Evolutionary conservation across 2,329 filamentous ascomycete genomes (phyloP), one percentile per base, ranked within the genome.

Genomic region (Chalaropsis ovoidea): DNA sequence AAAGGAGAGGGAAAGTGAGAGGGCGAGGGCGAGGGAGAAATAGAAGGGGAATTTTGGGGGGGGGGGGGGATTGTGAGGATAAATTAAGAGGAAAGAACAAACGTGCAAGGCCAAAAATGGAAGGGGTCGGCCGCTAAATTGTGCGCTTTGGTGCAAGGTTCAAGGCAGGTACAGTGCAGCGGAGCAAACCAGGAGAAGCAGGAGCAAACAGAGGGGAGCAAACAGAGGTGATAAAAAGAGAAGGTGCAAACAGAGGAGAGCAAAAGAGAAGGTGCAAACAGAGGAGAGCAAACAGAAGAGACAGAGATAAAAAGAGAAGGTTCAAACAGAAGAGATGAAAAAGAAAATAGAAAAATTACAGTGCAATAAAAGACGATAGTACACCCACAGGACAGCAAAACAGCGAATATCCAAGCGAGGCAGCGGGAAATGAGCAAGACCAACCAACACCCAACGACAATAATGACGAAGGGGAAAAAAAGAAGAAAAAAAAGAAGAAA

Each of bases 91-190:
- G 35, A 61, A 61, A 45, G 31, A 61, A 45, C 60, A 43, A 22
- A 42, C 22, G 52, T 56, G 60, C 60, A 61, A 43, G 60, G 42
- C 19, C 60, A 58, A 43, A 35, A 64, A 64, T 54, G 62, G 62
- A 64, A 64, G 62, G 62, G 62, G 35, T 45, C n/a, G 31, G 62
- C 62, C 45, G 39, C 52, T 47, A 45, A 49, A 62, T 47, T 47
- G 5, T 43, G 39, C 52, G 43, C 31, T 24, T 24, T 54, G 47
- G 45, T 39, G 35, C 49, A 60, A 60, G 47, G 49, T 56, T 64
- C 39, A 56, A 64, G 62, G 45, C 45, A 63, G 52, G 42, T 64
- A 52, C 52, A 42, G 52, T 52, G 62, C 45, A 24, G 35, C 62
- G 45, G 62, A 39, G 47, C 47, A 54, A 54, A 41, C 45, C 1